These are phyloP conservation scores for Cryptosporidium ubiquitum DNA, from an alignment of 169 alveolate species.

Conservation along the genomic window DNA sequence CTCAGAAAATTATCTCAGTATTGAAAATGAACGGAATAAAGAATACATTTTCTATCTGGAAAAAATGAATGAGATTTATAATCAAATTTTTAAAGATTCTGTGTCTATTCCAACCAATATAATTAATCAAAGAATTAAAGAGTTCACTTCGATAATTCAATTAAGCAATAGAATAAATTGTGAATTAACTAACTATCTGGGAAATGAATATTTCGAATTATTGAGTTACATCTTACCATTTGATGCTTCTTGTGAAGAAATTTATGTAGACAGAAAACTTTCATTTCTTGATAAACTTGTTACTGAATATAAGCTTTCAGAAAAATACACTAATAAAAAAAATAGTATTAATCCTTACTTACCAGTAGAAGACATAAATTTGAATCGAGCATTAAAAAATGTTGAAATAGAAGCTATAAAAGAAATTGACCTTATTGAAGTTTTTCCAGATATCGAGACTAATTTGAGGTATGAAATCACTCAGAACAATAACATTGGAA, in stretches of 20 bases:
- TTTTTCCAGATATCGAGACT: not conserved
- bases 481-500: not conserved
- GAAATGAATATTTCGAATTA: slow-evolving; percentile 9
- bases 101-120: not conserved
- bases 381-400: not conserved
- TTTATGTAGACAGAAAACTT: slow-evolving; percentile 60
- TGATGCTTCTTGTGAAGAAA: slow-evolving; percentile 77
- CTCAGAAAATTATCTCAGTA: not conserved
- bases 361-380: not conserved
- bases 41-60: slow-evolving; percentile 5
- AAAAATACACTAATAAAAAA: not conserved
- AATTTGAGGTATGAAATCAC: not conserved
- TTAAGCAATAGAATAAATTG: slow-evolving; percentile 4
- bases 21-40: not conserved
- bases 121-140: slow-evolving; percentile 51
- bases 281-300: slow-evolving; percentile 49
- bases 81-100: not conserved
- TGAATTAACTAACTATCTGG: not conserved
- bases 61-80: slow-evolving; percentile 38
- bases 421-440: not conserved
- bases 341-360: not conserved
- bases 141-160: slow-evolving; percentile 53
- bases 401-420: not conserved
- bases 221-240: slow-evolving; percentile 55
- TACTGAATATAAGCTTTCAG: slow-evolving; percentile 19